Percentiles rank a stretch among this genome's conserved stretches.
Evolutionary conservation across 2,329 filamentous ascomycete species (phyloP).

Genomic region (Botrytis sinoallii): DNA sequence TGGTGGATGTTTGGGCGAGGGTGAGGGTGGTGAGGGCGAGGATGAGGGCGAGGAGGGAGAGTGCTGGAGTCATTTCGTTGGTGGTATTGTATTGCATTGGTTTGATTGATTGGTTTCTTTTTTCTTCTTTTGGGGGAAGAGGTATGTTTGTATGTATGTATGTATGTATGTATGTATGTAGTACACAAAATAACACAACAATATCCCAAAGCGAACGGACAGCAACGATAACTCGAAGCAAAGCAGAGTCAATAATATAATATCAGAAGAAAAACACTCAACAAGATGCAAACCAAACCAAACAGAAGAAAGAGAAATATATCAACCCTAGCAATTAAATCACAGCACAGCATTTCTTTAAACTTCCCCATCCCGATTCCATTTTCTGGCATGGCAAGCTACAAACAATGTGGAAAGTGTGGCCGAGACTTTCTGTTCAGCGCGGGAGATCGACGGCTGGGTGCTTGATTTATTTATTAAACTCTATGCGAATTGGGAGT

Average conservation of each 20-base stretch:
- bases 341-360: neutral
- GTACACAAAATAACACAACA: neutral
- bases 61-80: neutral
- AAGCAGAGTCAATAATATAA: neutral
- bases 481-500: neutral
- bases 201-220: neutral
- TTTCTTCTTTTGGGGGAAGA: neutral
- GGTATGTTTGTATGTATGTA: neutral
- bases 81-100: neutral
- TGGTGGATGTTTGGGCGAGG: neutral
- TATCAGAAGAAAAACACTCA: neutral
- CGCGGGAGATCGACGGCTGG: constrained; percentile 8
- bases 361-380: neutral
- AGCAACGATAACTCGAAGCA: neutral
- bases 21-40: neutral
- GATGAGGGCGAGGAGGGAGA: neutral
- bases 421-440: neutral
- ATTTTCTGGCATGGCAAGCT: neutral
- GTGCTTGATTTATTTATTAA: neutral
- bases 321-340: neutral
- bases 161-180: neutral
- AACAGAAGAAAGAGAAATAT: no score
- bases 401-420: neutral
- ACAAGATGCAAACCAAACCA: neutral
- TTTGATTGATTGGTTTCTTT: neutral